Evolutionary conservation across 768 basidiomycete species (phyloP).

Genomic region (Leccinum variicolor): DNA sequence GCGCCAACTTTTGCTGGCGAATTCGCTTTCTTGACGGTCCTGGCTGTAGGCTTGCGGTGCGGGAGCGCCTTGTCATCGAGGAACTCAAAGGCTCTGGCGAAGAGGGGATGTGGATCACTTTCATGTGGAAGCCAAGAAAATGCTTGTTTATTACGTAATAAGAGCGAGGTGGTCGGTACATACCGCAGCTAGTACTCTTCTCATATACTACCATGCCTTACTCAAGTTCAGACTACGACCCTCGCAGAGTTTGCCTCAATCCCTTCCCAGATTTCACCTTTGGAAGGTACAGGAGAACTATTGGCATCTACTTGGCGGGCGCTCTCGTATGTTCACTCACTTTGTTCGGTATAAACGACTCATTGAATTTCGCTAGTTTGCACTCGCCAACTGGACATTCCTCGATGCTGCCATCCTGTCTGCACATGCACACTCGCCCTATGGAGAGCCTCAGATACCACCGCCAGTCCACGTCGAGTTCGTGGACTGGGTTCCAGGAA

Average conservation of each 20-base stretch:
- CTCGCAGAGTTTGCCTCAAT: conserved; percentile 82
- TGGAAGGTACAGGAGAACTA: conserved; percentile 72
- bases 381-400: conserved; percentile 93
- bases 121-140: too few species aligned
- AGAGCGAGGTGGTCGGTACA: neutral
- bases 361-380: conserved; percentile 55
- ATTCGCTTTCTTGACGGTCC: conserved; percentile 15
- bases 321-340: conserved; percentile 67
- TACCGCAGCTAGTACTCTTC: neutral
- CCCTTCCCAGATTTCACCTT: conserved; percentile 76
- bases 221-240: conserved; percentile 77
- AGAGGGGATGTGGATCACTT: conserved; percentile 22
- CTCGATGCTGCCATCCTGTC: conserved; percentile 91
- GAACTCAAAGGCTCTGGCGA: conserved; percentile 21
- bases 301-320: conserved; percentile 90
- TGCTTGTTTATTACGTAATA: conserved; percentile 20
- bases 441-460: conserved; percentile 64
- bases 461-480: conserved; percentile 82
- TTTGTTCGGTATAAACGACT: neutral
- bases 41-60: conserved; percentile 20
- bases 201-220: conserved; percentile 38
- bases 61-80: conserved; percentile 11
- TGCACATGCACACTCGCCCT: conserved; percentile 76
- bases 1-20: neutral
- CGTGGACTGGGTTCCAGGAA: conserved; percentile 96